Evolutionary conservation across 495 filamentous ascomycete species (phyloP).

Genomic region (Aspergillus nanangensis): DNA sequence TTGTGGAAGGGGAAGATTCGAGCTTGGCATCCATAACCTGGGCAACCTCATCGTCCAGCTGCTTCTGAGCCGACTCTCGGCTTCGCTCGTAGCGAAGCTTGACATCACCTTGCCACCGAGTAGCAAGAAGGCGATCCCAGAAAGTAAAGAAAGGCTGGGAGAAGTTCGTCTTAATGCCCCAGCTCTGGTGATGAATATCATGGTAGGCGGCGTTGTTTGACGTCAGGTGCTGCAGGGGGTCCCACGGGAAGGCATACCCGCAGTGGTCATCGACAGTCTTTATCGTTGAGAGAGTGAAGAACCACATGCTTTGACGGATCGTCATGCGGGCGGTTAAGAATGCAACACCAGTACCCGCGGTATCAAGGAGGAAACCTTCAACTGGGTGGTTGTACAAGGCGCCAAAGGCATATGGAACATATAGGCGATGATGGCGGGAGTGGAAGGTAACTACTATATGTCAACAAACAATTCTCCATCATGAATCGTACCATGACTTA

Average conservation of each 20-base stretch:
- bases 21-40: conserved; percentile 10
- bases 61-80: conserved; percentile 37
- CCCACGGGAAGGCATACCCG: conserved; percentile 91
- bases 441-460: conserved; percentile 70
- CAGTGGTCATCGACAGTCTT: conserved; percentile 98
- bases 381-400: conserved; percentile 91
- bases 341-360: conserved; percentile 73
- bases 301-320: conserved; percentile 73
- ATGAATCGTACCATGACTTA: conserved; percentile 40
- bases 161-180: conserved; percentile 78
- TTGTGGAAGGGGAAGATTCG: conserved; percentile 8
- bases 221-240: conserved; percentile 85
- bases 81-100: conserved; percentile 42
- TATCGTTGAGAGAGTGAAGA: conserved; percentile 79
- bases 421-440: conserved; percentile 90
- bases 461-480: background rate
- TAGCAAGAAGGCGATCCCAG: conserved; percentile 46
- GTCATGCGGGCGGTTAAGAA: conserved; percentile 76
- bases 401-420: conserved; percentile 95
- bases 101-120: conserved; percentile 43
- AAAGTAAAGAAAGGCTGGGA: conserved; percentile 50
- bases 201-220: conserved; percentile 94
- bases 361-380: conserved; percentile 92
- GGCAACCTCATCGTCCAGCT: conserved; percentile 28
- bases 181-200: conserved; percentile 97